Evolutionary conservation across 2,329 filamentous ascomycete genomes (phyloP).

Genomic region (Epichloe sylvatica): DNA sequence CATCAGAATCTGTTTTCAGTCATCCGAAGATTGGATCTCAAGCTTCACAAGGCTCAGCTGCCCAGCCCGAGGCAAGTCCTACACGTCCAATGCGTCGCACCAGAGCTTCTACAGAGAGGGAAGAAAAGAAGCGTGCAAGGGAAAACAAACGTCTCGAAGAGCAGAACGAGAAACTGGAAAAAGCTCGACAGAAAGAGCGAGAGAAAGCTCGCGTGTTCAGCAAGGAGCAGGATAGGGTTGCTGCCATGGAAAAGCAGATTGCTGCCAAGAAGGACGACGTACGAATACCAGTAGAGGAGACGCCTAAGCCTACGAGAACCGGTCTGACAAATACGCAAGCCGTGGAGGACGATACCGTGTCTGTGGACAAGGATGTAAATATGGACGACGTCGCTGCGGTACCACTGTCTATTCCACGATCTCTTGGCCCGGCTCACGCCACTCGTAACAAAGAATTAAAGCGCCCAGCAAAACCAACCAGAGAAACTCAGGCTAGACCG

Average conservation of each 20-base stretch:
- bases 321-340: conserved; percentile 39
- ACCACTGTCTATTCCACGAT: conserved; percentile 45
- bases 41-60: conserved; percentile 7
- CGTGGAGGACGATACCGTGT: conserved; percentile 18
- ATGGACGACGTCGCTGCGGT: conserved; percentile 42
- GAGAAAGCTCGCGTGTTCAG: conserved; percentile 50
- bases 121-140: conserved; percentile 53
- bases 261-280: conserved; percentile 40
- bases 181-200: conserved; percentile 54
- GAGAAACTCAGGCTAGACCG: conserved; percentile 41
- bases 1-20: conserved; percentile 32
- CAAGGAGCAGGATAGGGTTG: conserved; percentile 41
- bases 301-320: conserved; percentile 30
- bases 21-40: conserved; percentile 13
- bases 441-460: conserved; percentile 40
- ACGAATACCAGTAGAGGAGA: conserved; percentile 24
- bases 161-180: conserved; percentile 49
- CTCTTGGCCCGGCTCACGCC: conserved; percentile 32
- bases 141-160: conserved; percentile 48
- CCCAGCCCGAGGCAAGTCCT: conserved; percentile 24
- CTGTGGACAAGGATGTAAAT: conserved; percentile 32
- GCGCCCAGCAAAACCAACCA: conserved; percentile 47
- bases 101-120: conserved; percentile 44
- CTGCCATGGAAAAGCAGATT: conserved; percentile 38
- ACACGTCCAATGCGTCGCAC: conserved; percentile 33